Evolutionary conservation across 208 protist species (phyloP).

Genomic region (Acanthamoeba lenticulata): DNA sequence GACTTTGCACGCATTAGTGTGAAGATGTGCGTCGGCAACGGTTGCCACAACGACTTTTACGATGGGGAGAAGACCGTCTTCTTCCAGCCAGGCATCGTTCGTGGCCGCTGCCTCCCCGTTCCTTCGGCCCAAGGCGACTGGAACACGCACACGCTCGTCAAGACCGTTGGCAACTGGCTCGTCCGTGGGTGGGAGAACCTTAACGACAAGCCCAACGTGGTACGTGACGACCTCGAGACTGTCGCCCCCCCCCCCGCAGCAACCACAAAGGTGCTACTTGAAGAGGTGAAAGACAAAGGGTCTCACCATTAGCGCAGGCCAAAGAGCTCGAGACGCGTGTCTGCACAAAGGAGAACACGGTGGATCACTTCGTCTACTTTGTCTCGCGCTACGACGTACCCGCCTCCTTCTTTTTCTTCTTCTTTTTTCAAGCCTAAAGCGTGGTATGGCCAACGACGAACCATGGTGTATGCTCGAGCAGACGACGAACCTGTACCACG

Average conservation of each 20-base stretch:
- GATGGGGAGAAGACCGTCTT: slow-evolving; percentile 39
- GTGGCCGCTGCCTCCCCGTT: background rate
- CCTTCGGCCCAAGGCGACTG: background rate
- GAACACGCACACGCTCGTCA: slow-evolving; percentile 4
- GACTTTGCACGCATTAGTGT: background rate
- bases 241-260: no score
- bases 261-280: no score
- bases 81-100: background rate
- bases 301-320: no score
- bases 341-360: slow-evolving; percentile 51
- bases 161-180: slow-evolving; percentile 59
- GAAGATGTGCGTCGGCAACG: background rate
- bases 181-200: slow-evolving; percentile 31
- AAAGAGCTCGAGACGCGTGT: background rate
- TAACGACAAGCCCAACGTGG: background rate
- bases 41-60: slow-evolving; percentile 51
- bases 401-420: background rate
- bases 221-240: no score
- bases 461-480: background rate
- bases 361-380: slow-evolving; percentile 54
- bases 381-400: slow-evolving; percentile 48
- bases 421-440: background rate
- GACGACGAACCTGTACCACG: slow-evolving; percentile 59
- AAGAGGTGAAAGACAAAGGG: no score
- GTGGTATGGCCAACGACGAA: background rate